Percentiles rank a stretch among this genome's conserved stretches.
Evolutionary conservation across 148 eudicot genomes (phyloP).

Genomic region (Fagopyrum tataricum): DNA sequence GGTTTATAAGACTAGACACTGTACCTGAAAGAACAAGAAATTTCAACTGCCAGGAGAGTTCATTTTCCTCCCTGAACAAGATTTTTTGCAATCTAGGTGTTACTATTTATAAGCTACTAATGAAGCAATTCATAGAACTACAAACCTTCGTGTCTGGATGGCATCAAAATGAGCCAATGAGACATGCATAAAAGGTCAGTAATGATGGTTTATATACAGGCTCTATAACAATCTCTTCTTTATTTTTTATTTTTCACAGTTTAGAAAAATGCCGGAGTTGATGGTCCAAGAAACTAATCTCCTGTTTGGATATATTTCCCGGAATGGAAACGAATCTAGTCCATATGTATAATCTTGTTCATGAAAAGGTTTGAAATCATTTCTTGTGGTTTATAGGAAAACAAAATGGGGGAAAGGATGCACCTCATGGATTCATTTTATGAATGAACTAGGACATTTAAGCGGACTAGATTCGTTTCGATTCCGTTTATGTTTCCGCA

Average conservation of each 20-base stretch:
- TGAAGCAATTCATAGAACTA: slow-evolving; percentile 2
- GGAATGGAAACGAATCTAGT: too few species aligned
- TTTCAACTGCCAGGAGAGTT: slow-evolving; percentile 46
- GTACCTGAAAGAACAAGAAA: slow-evolving; percentile 38
- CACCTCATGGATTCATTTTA: too few species aligned
- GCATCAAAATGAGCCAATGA: neutral
- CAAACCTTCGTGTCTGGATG: neutral
- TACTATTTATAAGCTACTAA: slow-evolving; percentile 17
- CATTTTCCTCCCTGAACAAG: slow-evolving; percentile 48
- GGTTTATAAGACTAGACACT: slow-evolving; percentile 22
- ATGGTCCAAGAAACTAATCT: neutral
- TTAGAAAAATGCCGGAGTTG: neutral
- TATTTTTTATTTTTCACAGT: neutral
- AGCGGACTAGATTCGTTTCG: too few species aligned
- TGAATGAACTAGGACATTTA: too few species aligned
- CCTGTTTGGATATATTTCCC: too few species aligned
- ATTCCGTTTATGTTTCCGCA: too few species aligned
- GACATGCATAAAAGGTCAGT: neutral
- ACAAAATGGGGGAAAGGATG: too few species aligned
- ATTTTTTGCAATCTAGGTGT: slow-evolving; percentile 47
- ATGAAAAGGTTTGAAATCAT: too few species aligned
- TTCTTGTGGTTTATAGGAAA: too few species aligned
- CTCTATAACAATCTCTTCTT: neutral
- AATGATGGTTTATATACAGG: neutral
- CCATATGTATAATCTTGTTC: too few species aligned